Evolutionary conservation across 1,284 basidiomycete species (phyloP), one percentile per base, ranked within the genome.

Genomic region (Papiliotrema laurentii): DNA sequence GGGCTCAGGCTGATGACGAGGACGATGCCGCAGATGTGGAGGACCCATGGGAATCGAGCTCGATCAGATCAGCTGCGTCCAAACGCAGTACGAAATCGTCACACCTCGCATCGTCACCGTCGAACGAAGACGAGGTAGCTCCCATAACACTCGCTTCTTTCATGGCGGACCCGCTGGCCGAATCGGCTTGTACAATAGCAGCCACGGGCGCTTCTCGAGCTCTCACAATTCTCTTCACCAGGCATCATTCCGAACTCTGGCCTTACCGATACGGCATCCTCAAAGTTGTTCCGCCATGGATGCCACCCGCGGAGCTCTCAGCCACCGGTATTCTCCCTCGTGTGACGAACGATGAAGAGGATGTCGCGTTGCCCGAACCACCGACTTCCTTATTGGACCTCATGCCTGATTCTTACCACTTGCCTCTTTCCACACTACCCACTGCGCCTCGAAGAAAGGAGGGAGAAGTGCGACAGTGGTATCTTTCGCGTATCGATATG

Each of bases 221-320:
- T 3, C 75, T 91, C 24, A 75, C 71, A 24, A 74, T 79, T 27
- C 73, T 93, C 34, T 71, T 83, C 53, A 64, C 76, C 34, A 80
- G 81, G 42, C 86, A 90, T 64, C 67, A 72, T 22, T 33, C 62
- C 5, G 64, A 72, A 22, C 71, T 93, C 24, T 87, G 83, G 80
- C 83, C 84, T 2, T 80, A 75, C 61, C 85, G 90, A 36, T 78
- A 86, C 58, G 60, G 71, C 19, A 79, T 94, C 45, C 75, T 92
- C 46, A 80, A 86, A 51, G 78, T 76, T 48, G 80, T 94, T 47
- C 89, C 91, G 18, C 80, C 82, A 54, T 83, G 89, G 72, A 74
- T 78, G 3, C 76, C 81, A 33, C 86, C 89, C 0, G 45, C 46
- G 2, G 62, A 68, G 2, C 75, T 81, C 2, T 73, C 80, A 34